phyloP scores from a whole-genome alignment of 2,329 filamentous ascomycete species.

The Diaporthe sp. region DNA sequence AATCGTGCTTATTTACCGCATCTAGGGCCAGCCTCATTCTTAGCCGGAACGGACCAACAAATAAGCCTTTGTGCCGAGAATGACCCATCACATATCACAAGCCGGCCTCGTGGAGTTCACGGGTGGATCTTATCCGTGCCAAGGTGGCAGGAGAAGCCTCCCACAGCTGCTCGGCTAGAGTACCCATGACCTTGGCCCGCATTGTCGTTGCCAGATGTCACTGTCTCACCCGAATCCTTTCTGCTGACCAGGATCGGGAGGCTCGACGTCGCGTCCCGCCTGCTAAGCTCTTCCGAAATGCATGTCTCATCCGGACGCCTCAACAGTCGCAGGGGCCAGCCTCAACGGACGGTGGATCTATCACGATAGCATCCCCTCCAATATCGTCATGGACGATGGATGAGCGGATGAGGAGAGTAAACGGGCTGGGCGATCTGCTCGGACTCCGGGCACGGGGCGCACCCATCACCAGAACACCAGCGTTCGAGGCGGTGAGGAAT shows the following conservation, averaged over 20 bases:
- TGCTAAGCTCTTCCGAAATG: conserved; percentile 34
- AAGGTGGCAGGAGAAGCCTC: background rate
- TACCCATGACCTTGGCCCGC: conserved; percentile 22
- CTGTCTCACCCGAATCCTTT: conserved; percentile 31
- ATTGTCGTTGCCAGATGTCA: conserved; percentile 11
- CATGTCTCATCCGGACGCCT: conserved; percentile 27
- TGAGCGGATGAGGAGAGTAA: background rate
- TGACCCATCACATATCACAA: conserved; percentile 14
- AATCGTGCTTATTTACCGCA: background rate
- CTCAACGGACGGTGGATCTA: background rate
- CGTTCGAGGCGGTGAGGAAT: conserved; percentile 8
- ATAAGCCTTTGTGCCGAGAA: background rate
- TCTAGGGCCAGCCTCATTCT: background rate
- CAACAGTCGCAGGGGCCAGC: background rate
- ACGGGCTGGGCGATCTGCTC: background rate
- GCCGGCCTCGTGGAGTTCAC: background rate
- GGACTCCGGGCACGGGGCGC: background rate
- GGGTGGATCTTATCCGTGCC: background rate
- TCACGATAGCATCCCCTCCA: background rate
- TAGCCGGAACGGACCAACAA: background rate
- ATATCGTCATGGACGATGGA: background rate
- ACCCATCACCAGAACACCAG: background rate
- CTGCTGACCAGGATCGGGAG: conserved; percentile 30
- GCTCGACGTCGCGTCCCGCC: conserved; percentile 31
- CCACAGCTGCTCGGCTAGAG: conserved; percentile 18